Evolutionary conservation across 1,284 basidiomycete species (phyloP).

Genomic region (Pseudozyma pruni): DNA sequence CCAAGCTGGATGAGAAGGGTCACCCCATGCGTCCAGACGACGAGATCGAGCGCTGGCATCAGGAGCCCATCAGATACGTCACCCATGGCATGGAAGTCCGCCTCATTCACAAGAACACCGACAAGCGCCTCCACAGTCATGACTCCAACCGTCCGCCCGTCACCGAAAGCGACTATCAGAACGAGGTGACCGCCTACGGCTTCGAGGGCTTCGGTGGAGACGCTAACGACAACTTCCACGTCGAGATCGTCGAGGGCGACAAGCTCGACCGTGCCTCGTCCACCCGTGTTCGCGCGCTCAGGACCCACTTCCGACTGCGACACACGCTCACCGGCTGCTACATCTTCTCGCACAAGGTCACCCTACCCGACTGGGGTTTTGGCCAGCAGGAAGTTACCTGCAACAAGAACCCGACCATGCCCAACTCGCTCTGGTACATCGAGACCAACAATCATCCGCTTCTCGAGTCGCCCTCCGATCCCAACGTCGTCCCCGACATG

Average conservation of each 20-base stretch:
- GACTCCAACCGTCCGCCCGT: constrained; percentile 87
- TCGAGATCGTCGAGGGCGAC: constrained; percentile 83
- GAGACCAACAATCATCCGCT: constrained; percentile 83
- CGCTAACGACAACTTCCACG: constrained; percentile 92
- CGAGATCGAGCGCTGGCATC: constrained; percentile 51
- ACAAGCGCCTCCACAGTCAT: constrained; percentile 92
- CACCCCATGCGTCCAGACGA: constrained; percentile 51
- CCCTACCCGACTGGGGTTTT: constrained; percentile 95
- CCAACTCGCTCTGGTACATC: constrained; percentile 92
- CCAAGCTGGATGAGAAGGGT: constrained; percentile 59
- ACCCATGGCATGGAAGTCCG: constrained; percentile 80
- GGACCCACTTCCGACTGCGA: constrained; percentile 84
- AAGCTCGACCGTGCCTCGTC: constrained; percentile 69
- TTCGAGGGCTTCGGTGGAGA: constrained; percentile 85
- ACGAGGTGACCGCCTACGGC: constrained; percentile 96
- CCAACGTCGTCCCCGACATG: constrained; percentile 23
- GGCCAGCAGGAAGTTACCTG: constrained; percentile 98
- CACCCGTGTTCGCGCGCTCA: constrained; percentile 78
- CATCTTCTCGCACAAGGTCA: constrained; percentile 96
- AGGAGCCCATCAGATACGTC: constrained; percentile 75
- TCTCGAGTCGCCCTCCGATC: constrained; percentile 12
- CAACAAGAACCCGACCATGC: constrained; percentile 91
- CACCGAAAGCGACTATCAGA: constrained; percentile 99
- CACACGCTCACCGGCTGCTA: constrained; percentile 93
- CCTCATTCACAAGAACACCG: constrained; percentile 81